Base-by-base conservation (phyloP, 129 eudicot genomes). In the Chrysanthemum makinoi region DNA sequence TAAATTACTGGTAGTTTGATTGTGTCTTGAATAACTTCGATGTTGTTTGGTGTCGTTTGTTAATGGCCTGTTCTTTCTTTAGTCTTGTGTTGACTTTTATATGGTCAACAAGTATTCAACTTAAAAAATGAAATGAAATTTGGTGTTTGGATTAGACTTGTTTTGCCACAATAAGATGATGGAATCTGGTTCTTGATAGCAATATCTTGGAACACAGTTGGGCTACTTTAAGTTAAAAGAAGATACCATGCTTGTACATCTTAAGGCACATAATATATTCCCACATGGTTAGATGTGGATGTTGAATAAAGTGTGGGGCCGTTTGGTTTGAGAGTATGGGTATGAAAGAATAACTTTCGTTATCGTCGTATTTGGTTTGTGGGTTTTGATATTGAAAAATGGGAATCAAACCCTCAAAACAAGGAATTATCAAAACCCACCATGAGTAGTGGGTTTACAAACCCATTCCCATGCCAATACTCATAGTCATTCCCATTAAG, bases 151-250 rank as follows among this genome's bases (percentile, higher is more conserved):
- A 26, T 79, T 73, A 44, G 79, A 69, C 54, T 16, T 65, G 57
- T 68, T 55, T 57, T 62, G 30, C 15, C 52, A 52, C 70, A 39
- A n/a, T 50, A 70, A 70, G 77, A 78, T 18, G 77, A 39, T 54
- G 68, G 77, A 72, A 78, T 78, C 54, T 71, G 82, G 82, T 71
- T 78, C 82, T 63, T 63, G 77, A 70, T 56, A 52, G 60, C 61
- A 50, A 77, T 43, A 7, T 77, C 59, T 75, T 67, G 62, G 62
- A 48, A 57, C 52, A 60, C 49, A 73, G 70, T 50, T 54, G 70
- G 66, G 66, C 48, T 43, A 62, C 60, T 62, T 77, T 26, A 65
- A 28, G 69, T 70, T 70, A 77, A 70, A 39, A 70, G 72, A 70
- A 70, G 76, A 77, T 77, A 70, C 76, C 66, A 77, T 53, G 81